Evolutionary conservation across 83 land plant species (phyloP).

Genomic region (Diphasiastrum complanatum): DNA sequence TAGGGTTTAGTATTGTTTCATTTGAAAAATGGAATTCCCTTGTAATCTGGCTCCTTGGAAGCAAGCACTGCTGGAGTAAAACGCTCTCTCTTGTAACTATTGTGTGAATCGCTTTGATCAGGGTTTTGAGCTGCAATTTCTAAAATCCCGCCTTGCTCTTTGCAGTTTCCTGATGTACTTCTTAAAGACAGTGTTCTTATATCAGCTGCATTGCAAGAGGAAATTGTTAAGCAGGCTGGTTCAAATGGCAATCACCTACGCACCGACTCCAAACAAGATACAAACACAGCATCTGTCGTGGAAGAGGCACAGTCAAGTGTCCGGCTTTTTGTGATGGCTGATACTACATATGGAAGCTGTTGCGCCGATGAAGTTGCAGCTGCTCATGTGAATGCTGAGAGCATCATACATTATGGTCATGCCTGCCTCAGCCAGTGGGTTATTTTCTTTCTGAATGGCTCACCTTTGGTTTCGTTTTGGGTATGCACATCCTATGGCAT

Average conservation of each 20-base stretch:
- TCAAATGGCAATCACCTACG: neutral
- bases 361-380: slow-evolving; percentile 97
- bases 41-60: too few relatives aligned
- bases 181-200: slow-evolving; percentile 51
- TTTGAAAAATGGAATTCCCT: too few relatives aligned
- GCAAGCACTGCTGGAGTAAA: too few relatives aligned
- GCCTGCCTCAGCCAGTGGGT: slow-evolving; percentile 89
- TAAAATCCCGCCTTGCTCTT: neutral
- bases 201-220: slow-evolving; percentile 40
- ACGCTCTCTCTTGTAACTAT: neutral
- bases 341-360: slow-evolving; percentile 88
- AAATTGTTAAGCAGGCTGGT: slow-evolving; percentile 21
- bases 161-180: slow-evolving; percentile 86
- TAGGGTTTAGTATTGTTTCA: too few relatives aligned
- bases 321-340: slow-evolving; percentile 79
- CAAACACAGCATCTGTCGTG: neutral
- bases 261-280: neutral
- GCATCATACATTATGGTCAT: slow-evolving; percentile 88
- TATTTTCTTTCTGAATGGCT: neutral
- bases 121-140: neutral
- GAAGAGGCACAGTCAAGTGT: slow-evolving; percentile 23
- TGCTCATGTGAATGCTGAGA: slow-evolving; percentile 73
- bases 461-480: too few relatives aligned
- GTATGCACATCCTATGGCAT: too few relatives aligned
- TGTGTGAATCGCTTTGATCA: neutral